Evolutionary conservation across 176 grass and related monocot species (phyloP).

Genomic region (Eremochloa ophiuroides): DNA sequence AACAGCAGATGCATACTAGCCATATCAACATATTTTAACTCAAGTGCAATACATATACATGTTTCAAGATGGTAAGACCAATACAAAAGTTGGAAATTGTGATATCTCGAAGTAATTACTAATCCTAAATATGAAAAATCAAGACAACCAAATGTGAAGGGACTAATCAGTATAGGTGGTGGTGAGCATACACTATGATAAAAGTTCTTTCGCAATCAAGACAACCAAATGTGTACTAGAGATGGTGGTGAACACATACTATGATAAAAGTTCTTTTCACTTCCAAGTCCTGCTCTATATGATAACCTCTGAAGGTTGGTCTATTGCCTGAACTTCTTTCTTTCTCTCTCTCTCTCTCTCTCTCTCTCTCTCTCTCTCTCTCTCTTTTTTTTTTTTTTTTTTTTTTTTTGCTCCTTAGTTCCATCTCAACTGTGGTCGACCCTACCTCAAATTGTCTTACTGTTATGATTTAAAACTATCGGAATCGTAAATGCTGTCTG

Average conservation of each 20-base stretch:
- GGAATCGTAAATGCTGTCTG: background rate
- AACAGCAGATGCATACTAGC: background rate
- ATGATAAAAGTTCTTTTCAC: background rate
- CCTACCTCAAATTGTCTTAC: background rate
- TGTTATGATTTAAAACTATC: background rate
- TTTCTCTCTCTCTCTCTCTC: too few relatives aligned
- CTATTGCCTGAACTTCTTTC: background rate
- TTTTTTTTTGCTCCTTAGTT: background rate
- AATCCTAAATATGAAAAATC: background rate
- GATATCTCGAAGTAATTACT: background rate
- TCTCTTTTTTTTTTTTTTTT: too few relatives aligned
- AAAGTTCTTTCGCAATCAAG: background rate
- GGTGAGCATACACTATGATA: background rate
- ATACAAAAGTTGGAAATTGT: background rate
- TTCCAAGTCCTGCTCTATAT: background rate
- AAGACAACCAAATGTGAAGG: constrained; percentile 3
- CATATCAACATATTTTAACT: background rate
- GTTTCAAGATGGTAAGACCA: background rate
- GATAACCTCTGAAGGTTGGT: background rate
- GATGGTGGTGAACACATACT: background rate
- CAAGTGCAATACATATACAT: background rate
- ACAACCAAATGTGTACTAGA: background rate
- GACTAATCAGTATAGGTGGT: background rate
- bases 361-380: too few relatives aligned
- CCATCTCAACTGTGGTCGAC: background rate